Base-by-base conservation (phyloP, 208 protist genomes). In the Trypanosoma caninum region DNA sequence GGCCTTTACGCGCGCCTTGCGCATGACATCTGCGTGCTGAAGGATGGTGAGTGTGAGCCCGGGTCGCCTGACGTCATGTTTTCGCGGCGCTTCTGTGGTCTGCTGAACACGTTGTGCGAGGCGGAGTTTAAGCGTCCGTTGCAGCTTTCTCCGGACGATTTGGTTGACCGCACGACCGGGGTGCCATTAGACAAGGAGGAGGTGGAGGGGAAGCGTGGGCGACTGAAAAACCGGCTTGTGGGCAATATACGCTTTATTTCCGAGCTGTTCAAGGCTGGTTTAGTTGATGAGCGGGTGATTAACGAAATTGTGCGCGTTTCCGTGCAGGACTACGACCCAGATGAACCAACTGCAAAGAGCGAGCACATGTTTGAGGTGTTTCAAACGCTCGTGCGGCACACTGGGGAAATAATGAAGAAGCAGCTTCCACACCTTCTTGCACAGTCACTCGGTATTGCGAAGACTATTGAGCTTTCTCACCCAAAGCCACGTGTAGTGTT, bases 181-280 rank as follows among this genome's bases (percentile, higher is more conserved):
- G 69, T 65, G 48, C 76, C 72, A 30, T 72, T 85, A 35, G 64
- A 69, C 25, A 72, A 75, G 46, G 89, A 91, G 67, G 85, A 90
- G 63, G 67, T 86, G 51, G 79, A 87, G 45, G 61, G 80, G 69
- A 87, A 87, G 66, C 76, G 76, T 18, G 71, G 50, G 2, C 76
- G 79, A 25, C 69, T 89, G 42, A 91, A 90, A 74, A 65, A 80
- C 59, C 80, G 85, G 25, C 76, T 91, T 22, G 76, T 90, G 10
- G 89, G 82, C 48, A 95, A 91, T 69, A 84, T 91, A 59, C 89
- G 86, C 34, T 95, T 95, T 61, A 72, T 92, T 8, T 85, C 80
- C 14, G 81, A 95, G 76, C 82, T 95, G 2, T 91, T 81, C 64
- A 87, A 84, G 37, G 72, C 84, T 16, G 65, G 81, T 41, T 45